Evolutionary conservation across 2,329 filamentous ascomycete species (phyloP).

Genomic region (Pseudogymnoascus sp.): DNA sequence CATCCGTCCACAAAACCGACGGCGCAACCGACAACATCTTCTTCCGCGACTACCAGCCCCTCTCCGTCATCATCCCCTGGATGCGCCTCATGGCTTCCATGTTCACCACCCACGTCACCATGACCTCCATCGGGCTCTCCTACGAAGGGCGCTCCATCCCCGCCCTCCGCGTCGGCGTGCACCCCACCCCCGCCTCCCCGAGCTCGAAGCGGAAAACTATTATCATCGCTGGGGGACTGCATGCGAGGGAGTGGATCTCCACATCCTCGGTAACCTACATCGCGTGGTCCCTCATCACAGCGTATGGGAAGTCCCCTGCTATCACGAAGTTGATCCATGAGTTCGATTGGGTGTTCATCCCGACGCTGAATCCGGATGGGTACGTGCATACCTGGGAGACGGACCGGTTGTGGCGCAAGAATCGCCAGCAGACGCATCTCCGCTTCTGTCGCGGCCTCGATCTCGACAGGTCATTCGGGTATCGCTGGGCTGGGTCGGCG

Average conservation of each 20-base stretch:
- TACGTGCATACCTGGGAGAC: conserved; percentile 90
- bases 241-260: conserved; percentile 94
- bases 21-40: conserved; percentile 65
- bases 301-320: conserved; percentile 62
- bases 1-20: conserved; percentile 55
- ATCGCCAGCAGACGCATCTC: conserved; percentile 72
- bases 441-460: conserved; percentile 83
- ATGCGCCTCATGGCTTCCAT: conserved; percentile 84
- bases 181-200: conserved; percentile 39
- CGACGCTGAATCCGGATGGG: conserved; percentile 86
- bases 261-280: conserved; percentile 86
- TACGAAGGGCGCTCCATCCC: conserved; percentile 83
- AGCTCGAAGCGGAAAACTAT: conserved; percentile 60
- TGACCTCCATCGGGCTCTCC: conserved; percentile 71
- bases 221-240: conserved; percentile 75
- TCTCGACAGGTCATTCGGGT: conserved; percentile 79
- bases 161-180: conserved; percentile 66
- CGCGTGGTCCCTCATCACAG: conserved; percentile 78
- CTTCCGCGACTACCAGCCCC: conserved; percentile 85
- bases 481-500: conserved; percentile 67
- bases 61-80: conserved; percentile 73
- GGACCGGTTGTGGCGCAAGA: conserved; percentile 93
- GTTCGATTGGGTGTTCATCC: conserved; percentile 84
- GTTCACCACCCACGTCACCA: conserved; percentile 72
- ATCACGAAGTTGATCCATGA: conserved; percentile 72